Percentiles rank a stretch among this genome's conserved stretches.
These are phyloP conservation scores for Alternaria gaisen DNA, from an alignment of 2,329 filamentous ascomycete genomes.

Conservation along the genomic window DNA sequence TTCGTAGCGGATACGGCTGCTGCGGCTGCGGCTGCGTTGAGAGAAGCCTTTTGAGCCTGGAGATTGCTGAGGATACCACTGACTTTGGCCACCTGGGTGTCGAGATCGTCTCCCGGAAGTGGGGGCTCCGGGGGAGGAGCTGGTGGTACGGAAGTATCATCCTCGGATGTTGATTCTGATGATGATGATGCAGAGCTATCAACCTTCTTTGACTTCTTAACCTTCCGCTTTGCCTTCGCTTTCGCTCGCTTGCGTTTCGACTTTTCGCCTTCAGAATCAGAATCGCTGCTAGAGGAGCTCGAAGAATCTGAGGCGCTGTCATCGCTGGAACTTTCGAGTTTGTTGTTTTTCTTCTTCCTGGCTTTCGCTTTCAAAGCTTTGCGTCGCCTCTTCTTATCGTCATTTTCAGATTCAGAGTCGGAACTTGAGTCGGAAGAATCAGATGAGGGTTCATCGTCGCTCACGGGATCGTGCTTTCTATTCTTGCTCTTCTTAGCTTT, in stretches of 20 bases:
- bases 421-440: slow-evolving; percentile 31
- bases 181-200: slow-evolving; percentile 18
- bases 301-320: slow-evolving; percentile 23
- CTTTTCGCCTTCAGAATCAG: slow-evolving; percentile 27
- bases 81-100: slow-evolving; percentile 28
- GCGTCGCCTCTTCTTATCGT: slow-evolving; percentile 21
- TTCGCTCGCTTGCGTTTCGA: slow-evolving; percentile 27
- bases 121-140: slow-evolving; percentile 9
- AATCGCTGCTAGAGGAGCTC: slow-evolving; percentile 25
- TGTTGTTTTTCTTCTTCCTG: slow-evolving; percentile 37
- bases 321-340: slow-evolving; percentile 29
- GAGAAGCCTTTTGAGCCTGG: slow-evolving; percentile 25
- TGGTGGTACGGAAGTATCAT: slow-evolving; percentile 6
- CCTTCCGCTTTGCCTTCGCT: slow-evolving; percentile 30
- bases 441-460: slow-evolving; percentile 27
- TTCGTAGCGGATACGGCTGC: slow-evolving; percentile 21
- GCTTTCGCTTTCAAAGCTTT: slow-evolving; percentile 31
- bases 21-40: slow-evolving; percentile 12
- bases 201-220: slow-evolving; percentile 22
- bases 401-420: slow-evolving; percentile 23
- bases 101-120: slow-evolving; percentile 14
- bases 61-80: slow-evolving; percentile 21
- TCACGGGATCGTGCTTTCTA: slow-evolving; percentile 28
- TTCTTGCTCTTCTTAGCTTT: slow-evolving; percentile 36
- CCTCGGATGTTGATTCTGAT: slow-evolving; percentile 20